Base-by-base conservation (phyloP, 1,284 basidiomycete genomes). In the Tilletia indica region DNA sequence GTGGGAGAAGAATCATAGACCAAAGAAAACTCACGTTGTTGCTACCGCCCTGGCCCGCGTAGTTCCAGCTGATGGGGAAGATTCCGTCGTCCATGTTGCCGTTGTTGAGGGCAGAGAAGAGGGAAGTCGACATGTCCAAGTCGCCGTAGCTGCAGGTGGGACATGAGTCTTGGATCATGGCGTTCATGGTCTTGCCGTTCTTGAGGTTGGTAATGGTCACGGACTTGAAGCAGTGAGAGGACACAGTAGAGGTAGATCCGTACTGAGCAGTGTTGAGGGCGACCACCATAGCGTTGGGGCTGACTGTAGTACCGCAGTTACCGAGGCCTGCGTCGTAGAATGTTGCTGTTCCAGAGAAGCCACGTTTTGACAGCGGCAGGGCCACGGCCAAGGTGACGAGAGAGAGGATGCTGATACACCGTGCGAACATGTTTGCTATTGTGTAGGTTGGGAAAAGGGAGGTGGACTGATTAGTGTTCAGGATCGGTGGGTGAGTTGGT, bases 111-210 rank as follows among this genome's bases (percentile, higher is more conserved):
- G 72, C 74, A 51, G 75, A 72, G 86, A 97, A 97, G 58, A 97
- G 88, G 68, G 89, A 88, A 12, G 85, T 82, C 34, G 91, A 91
- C 73, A 95, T 87, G 86, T 97, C 94, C 71, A 97, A 88, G 56
- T 88, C 92, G 48, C 88, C 89, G 58, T 84, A 87, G 2, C 89
- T 89, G 82, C 92, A 94, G 39, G 88, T 89, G 70, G 88, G 88
- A 84, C 92, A 93, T 89, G 76, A 87, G 84, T 93, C 92, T 79
- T 87, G 87, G 76, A 94, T 89, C 8, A 84, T 86, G 1, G 92
- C 92, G 19, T 82, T 77, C 11, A 89, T 86, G 2, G 88, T 87
- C 83, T 89, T 90, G 75, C 91, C 91, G 47, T 87, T 80, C 70
- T 75, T 61, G 51, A 71, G 86, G 82, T 88, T 89, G 3, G 87